Percentiles rank a stretch among this genome's conserved stretches.
These are phyloP conservation scores for Nakaseomyces glabratus DNA, from an alignment of 1,139 yeast genomes.

Conservation along the genomic window DNA sequence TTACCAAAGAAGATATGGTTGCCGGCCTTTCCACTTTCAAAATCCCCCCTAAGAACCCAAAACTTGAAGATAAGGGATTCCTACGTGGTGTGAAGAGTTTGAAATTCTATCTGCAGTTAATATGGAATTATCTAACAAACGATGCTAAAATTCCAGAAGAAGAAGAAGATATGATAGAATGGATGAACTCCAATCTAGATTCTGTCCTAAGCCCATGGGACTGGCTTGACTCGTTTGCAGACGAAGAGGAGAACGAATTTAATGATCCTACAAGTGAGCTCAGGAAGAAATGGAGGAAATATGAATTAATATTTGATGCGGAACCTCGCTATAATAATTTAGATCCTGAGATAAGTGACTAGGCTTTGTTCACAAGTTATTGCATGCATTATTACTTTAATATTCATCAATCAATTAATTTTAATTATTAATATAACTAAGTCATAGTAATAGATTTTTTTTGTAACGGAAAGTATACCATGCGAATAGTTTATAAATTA, in stretches of 20 bases:
- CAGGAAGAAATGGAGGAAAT: slow-evolving; percentile 31
- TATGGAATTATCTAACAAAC: slow-evolving; percentile 43
- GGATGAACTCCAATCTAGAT: slow-evolving; percentile 30
- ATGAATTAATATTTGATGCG: slow-evolving; percentile 30
- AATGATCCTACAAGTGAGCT: slow-evolving; percentile 25
- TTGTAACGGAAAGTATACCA: too few relatives aligned
- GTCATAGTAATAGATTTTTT: too few relatives aligned
- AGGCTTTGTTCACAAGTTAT: slow-evolving; percentile 6
- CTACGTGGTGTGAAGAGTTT: slow-evolving; percentile 69
- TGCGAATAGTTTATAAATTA: too few relatives aligned
- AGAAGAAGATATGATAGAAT: slow-evolving; percentile 18
- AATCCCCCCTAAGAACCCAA: slow-evolving; percentile 63
- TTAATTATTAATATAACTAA: too few relatives aligned
- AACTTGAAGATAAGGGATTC: slow-evolving; percentile 70
- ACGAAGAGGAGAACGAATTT: slow-evolving; percentile 30
- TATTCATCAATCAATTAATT: too few relatives aligned
- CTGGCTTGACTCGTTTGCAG: slow-evolving; percentile 45
- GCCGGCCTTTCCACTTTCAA: slow-evolving; percentile 31
- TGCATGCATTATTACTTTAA: too few relatives aligned
- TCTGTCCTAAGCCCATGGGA: slow-evolving; percentile 30
- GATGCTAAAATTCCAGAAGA: slow-evolving; percentile 27
- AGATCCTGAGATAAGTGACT: slow-evolving; percentile 29
- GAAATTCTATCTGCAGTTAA: slow-evolving; percentile 47
- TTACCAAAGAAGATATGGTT: slow-evolving; percentile 53
- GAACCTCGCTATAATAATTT: slow-evolving; percentile 28